Evolutionary conservation across 2,329 filamentous ascomycete species (phyloP).

Genomic region (Trematosphaeria pertusa): DNA sequence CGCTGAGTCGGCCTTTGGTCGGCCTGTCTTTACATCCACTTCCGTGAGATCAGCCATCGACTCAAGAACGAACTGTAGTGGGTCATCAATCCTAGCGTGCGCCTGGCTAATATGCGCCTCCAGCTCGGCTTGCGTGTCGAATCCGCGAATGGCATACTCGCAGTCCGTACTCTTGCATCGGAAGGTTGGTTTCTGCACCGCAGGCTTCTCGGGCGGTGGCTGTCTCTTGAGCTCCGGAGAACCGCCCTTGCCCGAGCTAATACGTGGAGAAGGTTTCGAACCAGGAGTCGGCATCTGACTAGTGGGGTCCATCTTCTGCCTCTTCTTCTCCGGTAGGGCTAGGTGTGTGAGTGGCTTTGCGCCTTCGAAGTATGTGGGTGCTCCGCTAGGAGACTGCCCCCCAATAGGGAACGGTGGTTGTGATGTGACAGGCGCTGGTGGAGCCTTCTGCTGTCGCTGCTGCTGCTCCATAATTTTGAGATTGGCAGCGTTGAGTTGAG

Average conservation of each 20-base stretch:
- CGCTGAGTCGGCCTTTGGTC: slow-evolving; percentile 34
- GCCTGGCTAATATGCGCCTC: slow-evolving; percentile 61
- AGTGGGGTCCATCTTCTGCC: slow-evolving; percentile 55
- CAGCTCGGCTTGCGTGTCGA: slow-evolving; percentile 61
- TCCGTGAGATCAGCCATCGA: slow-evolving; percentile 60
- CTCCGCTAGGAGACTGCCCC: slow-evolving; percentile 62
- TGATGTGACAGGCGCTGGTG: slow-evolving; percentile 58
- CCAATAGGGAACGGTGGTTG: slow-evolving; percentile 60
- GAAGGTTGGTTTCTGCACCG: slow-evolving; percentile 56
- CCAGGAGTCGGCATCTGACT: slow-evolving; percentile 53
- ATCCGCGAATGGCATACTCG: slow-evolving; percentile 61
- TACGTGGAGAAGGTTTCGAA: slow-evolving; percentile 49
- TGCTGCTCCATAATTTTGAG: slow-evolving; percentile 52
- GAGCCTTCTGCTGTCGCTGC: slow-evolving; percentile 57
- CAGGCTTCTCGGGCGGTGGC: slow-evolving; percentile 51
- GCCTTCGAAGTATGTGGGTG: slow-evolving; percentile 62
- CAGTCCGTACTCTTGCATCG: slow-evolving; percentile 62
- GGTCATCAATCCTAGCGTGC: slow-evolving; percentile 62
- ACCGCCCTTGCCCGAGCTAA: slow-evolving; percentile 42
- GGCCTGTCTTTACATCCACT: slow-evolving; percentile 53
- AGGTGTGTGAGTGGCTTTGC: slow-evolving; percentile 63
- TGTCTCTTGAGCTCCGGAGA: slow-evolving; percentile 57
- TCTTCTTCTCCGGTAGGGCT: slow-evolving; percentile 64
- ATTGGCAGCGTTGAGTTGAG: slow-evolving; percentile 47
- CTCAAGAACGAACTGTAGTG: slow-evolving; percentile 63